Percentiles rank a stretch among this genome's conserved stretches.
Conservation (phyloP, 371 early-diverging fungal genomes). For the Dinochytrium kinnereticum region DNA sequence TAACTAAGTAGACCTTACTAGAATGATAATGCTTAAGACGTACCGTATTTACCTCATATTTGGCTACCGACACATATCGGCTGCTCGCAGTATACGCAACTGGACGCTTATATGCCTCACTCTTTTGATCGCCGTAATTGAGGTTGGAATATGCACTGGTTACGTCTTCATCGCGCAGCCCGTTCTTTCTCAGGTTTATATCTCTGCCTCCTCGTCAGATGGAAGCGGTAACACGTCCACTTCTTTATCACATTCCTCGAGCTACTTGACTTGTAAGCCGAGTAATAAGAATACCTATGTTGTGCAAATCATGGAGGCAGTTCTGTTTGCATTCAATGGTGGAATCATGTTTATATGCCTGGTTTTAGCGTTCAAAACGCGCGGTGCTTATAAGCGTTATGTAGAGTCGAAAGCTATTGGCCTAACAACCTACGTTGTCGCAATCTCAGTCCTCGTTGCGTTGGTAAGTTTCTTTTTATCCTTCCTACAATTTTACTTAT, state of each 20-base stretch:
- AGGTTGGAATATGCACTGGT: not conserved
- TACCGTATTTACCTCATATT: conserved; percentile 26
- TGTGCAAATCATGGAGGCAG: not conserved
- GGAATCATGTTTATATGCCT: conserved; percentile 17
- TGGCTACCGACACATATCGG: conserved; percentile 17
- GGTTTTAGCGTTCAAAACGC: conserved; percentile 17
- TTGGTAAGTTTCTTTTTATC: conserved; percentile 10
- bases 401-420: conserved; percentile 25
- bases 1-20: not conserved
- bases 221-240: not conserved
- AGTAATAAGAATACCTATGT: not conserved
- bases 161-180: conserved; percentile 5
- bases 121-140: conserved; percentile 3
- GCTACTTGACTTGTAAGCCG: not conserved
- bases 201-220: not conserved
- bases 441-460: conserved; percentile 6
- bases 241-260: not conserved
- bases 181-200: not conserved
- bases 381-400: conserved; percentile 18
- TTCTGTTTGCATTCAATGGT: conserved; percentile 24
- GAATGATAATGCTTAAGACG: conserved; percentile 31
- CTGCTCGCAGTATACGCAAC: conserved; percentile 8
- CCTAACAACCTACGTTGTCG: not conserved
- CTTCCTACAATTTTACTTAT: not conserved
- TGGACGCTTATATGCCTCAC: conserved; percentile 13